A percentile compares a stretch with the other conserved stretches of the same genome.
Evolutionary conservation across 2,329 filamentous ascomycete genomes (phyloP).

Genomic region (Penicillium hordei): DNA sequence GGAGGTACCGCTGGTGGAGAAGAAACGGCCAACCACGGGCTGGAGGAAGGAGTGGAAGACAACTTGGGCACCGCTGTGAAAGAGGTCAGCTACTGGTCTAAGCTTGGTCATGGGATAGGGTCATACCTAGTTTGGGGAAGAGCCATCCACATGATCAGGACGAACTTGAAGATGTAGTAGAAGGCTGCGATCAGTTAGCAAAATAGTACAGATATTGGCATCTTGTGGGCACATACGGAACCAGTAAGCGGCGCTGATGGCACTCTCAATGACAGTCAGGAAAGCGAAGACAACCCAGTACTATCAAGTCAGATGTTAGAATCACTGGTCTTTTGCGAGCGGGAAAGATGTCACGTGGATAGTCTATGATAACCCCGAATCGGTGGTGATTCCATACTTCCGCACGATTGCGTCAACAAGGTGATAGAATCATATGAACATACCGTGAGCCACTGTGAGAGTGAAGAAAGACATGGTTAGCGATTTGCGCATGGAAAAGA

Average conservation of each 20-base stretch:
- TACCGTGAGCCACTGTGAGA: constrained; percentile 59
- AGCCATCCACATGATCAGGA: constrained; percentile 95
- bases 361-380: constrained; percentile 15
- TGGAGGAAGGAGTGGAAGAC: constrained; percentile 95
- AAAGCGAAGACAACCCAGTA: constrained; percentile 70
- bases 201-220: neutral
- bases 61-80: constrained; percentile 79
- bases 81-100: constrained; percentile 4
- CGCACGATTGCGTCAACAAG: constrained; percentile 8
- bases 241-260: constrained; percentile 67
- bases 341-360: constrained; percentile 28
- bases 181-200: constrained; percentile 59
- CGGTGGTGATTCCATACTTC: constrained; percentile 10
- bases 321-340: neutral
- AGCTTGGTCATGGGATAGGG: neutral
- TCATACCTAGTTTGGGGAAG: constrained; percentile 90
- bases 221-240: constrained; percentile 53
- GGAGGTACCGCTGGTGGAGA: constrained; percentile 72
- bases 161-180: constrained; percentile 99
- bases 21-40: constrained; percentile 91
- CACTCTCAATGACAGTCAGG: constrained; percentile 65
- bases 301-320: constrained; percentile 38
- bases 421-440: constrained; percentile 30
- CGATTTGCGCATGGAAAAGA: neutral
- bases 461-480: constrained; percentile 19